These are phyloP conservation scores for Aspergillus japonicus DNA, from an alignment of 2,329 filamentous ascomycete species.

Conservation along the genomic window DNA sequence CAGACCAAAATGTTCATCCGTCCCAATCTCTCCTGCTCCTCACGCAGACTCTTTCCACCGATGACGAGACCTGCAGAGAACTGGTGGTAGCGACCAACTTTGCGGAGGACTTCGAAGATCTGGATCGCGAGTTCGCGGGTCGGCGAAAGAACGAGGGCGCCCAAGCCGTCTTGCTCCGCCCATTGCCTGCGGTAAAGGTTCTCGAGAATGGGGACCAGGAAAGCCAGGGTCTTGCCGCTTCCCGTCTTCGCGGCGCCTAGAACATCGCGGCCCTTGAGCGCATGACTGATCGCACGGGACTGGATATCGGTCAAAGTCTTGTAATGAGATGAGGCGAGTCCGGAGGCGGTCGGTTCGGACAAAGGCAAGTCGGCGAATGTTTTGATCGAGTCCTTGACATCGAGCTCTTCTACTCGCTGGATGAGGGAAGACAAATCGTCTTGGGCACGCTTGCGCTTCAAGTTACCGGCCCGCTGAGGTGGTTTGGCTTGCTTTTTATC, in stretches of 20 bases:
- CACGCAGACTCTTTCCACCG: slow-evolving; percentile 84
- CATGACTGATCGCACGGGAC: slow-evolving; percentile 80
- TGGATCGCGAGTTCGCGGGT: slow-evolving; percentile 94
- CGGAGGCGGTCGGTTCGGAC: slow-evolving; percentile 73
- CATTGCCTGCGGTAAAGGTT: slow-evolving; percentile 86
- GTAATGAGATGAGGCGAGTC: slow-evolving; percentile 84
- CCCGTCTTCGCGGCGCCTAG: slow-evolving; percentile 94
- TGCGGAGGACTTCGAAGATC: slow-evolving; percentile 90
- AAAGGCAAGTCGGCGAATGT: slow-evolving; percentile 83
- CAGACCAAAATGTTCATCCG: slow-evolving; percentile 98
- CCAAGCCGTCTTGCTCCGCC: slow-evolving; percentile 86
- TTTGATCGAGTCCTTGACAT: slow-evolving; percentile 53
- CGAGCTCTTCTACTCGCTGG: slow-evolving; percentile 46
- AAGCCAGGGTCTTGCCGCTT: slow-evolving; percentile 91
- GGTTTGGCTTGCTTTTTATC: slow-evolving; percentile 31
- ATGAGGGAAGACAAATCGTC: slow-evolving; percentile 44
- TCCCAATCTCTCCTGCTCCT: slow-evolving; percentile 78
- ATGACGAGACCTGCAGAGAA: slow-evolving; percentile 94
- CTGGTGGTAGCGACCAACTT: slow-evolving; percentile 81
- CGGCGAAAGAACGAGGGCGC: slow-evolving; percentile 88
- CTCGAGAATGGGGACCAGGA: slow-evolving; percentile 87
- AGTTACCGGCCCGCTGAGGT: slow-evolving; percentile 26
- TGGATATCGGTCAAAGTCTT: slow-evolving; percentile 90
- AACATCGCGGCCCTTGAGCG: slow-evolving; percentile 81
- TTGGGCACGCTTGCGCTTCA: slow-evolving; percentile 50